These are phyloP conservation scores for Penicillium verrucosum DNA, from an alignment of 2,329 filamentous ascomycete species.

Conservation along the genomic window DNA sequence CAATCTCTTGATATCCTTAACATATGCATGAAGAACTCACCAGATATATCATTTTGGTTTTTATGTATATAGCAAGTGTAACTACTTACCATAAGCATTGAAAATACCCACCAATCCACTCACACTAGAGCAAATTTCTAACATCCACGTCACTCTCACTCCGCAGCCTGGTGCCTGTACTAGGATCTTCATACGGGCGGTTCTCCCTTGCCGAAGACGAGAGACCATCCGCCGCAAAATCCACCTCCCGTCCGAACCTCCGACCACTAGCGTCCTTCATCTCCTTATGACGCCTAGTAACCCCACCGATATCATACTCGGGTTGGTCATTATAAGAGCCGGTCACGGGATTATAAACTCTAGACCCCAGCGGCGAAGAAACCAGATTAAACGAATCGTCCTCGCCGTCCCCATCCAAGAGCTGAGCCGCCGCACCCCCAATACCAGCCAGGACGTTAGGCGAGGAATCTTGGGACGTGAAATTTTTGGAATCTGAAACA, in stretches of 20 bases:
- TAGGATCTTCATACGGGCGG: conserved; percentile 20
- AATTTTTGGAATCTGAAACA: conserved; percentile 5
- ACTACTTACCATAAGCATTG: not conserved
- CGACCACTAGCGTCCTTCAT: conserved; percentile 8
- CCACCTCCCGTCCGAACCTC: conserved; percentile 8
- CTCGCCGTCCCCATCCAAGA: conserved; percentile 10
- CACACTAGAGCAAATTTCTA: conserved; percentile 6
- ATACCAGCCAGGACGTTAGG: conserved; percentile 1
- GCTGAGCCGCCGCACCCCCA: conserved; percentile 3
- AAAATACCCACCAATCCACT: not conserved
- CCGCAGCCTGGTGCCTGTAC: conserved; percentile 16
- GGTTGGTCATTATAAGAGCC: conserved; percentile 17
- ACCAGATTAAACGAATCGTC: conserved; percentile 10
- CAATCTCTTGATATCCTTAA: not conserved
- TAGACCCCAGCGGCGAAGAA: conserved; percentile 10
- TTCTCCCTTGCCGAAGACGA: conserved; percentile 7
- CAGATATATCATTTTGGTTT: not conserved
- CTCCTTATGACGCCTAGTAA: conserved; percentile 11
- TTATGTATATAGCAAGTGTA: not conserved
- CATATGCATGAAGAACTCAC: not conserved
- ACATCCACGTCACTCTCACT: conserved; percentile 19
- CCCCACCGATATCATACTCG: conserved; percentile 16
- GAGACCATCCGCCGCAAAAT: conserved; percentile 9
- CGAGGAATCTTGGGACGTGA: not conserved
- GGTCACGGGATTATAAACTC: conserved; percentile 14